A percentile compares a stretch with the other conserved stretches of the same genome.
These are phyloP conservation scores for Lepiota venenata DNA, from an alignment of 768 basidiomycete genomes.

Conservation along the genomic window DNA sequence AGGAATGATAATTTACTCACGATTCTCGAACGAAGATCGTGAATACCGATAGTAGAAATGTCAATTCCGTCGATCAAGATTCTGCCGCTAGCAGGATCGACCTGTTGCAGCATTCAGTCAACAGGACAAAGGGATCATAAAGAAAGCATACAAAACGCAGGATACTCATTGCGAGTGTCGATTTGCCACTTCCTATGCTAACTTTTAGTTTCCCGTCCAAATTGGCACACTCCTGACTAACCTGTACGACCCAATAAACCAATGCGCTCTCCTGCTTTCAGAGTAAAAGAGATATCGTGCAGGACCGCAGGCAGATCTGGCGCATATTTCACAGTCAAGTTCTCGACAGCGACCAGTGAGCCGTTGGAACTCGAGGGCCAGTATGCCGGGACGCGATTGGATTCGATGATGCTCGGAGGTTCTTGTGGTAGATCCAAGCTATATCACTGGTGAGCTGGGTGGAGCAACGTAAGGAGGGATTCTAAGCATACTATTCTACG, in stretches of 20 bases:
- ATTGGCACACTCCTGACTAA: neutral
- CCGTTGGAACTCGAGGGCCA: conserved; percentile 80
- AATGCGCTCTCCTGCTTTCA: conserved; percentile 70
- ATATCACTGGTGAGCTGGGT: neutral
- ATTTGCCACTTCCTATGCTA: conserved; percentile 59
- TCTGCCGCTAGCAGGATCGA: conserved; percentile 70
- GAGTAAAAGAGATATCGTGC: conserved; percentile 67
- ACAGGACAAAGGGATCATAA: neutral
- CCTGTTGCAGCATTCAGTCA: conserved; percentile 29
- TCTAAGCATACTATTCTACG: conserved; percentile 64
- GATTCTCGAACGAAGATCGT: conserved; percentile 76
- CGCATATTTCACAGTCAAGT: conserved; percentile 79
- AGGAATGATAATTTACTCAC: conserved; percentile 33
- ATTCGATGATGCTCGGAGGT: conserved; percentile 72
- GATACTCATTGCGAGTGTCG: conserved; percentile 83
- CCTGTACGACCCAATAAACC: conserved; percentile 76
- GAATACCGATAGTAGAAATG: conserved; percentile 79
- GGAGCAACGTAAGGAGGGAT: neutral
- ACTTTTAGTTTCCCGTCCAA: conserved; percentile 22
- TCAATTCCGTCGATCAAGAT: conserved; percentile 89
- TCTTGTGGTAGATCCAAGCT: conserved; percentile 82
- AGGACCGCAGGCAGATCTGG: conserved; percentile 82
- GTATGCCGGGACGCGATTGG: conserved; percentile 79
- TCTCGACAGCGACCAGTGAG: conserved; percentile 62
- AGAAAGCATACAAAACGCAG: conserved; percentile 64